Base-by-base conservation (phyloP, 192 early-diverging fungal species). In the Oehlia diaphana region DNA sequence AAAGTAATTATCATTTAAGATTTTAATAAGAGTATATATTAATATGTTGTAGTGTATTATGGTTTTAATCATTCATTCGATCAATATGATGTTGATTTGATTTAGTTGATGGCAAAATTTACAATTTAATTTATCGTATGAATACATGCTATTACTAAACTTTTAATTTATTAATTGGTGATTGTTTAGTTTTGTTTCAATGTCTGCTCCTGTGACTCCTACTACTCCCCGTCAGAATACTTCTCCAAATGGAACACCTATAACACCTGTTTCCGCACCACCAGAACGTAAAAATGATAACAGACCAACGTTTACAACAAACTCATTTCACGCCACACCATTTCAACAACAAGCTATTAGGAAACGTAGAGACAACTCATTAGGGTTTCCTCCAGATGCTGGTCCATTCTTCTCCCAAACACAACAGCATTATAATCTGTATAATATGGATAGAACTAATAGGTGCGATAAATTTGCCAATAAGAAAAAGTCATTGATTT, bases 391-490 rank as follows among this genome's bases (percentile, higher is more conserved):
- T 5, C 81, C 86, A 49, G 86, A 89, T 71, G 83, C 89, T 8
- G 89, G 89, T 26, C 92, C 92, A 12, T 92, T 92, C 63, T 96
- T 96, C 78, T 88, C 85, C 53, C 81, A 86, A 12, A 92, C 91
- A 6, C 87, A 88, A 67, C 94, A 95, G 68, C 69, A 86, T 21
- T 81, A 86, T 63, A 89, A 88, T 14, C 65, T 96, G 2, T 86
- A 82, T 82, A 91, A 87, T 78, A 87, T 91, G 77, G 92, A 94
- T 74, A 84, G 85, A 79, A 78, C 89, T 10, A 83, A 77, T 65
- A 84, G 86, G 89, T 88, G 86, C 63, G 42, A 33, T 67, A 16
- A 9, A 33, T 19, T 67, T 47, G 10, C 39, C 39, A 47, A 47
- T 31, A 31, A 2, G 31, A 1, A 47, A 67, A 26, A 67, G 9